Conservation (phyloP, 495 filamentous ascomycete species). For the Neurospora sp. region DNA sequence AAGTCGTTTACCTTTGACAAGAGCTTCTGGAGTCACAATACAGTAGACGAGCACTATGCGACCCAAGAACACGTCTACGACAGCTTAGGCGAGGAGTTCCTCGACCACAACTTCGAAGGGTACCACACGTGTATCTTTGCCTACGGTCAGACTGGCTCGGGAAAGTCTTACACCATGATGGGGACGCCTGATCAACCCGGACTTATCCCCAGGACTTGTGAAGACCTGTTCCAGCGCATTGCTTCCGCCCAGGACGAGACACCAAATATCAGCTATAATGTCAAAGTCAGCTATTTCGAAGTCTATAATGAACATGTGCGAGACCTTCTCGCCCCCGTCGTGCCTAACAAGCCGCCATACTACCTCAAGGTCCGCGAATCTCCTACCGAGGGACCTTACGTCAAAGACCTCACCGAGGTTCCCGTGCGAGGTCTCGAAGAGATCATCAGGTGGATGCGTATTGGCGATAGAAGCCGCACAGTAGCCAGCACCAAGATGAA, state of each 20-base stretch:
- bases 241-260: slow-evolving; percentile 61
- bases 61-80: slow-evolving; percentile 90
- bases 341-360: slow-evolving; percentile 60
- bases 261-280: slow-evolving; percentile 87
- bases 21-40: slow-evolving; percentile 90
- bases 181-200: slow-evolving; percentile 76
- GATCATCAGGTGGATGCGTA: slow-evolving; percentile 80
- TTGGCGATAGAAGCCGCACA: slow-evolving; percentile 79
- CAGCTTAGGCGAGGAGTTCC: slow-evolving; percentile 86
- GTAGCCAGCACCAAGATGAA: slow-evolving; percentile 99
- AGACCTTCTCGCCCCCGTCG: slow-evolving; percentile 75
- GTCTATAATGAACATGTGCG: slow-evolving; percentile 99
- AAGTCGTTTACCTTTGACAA: slow-evolving; percentile 94
- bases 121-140: slow-evolving; percentile 99
- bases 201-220: slow-evolving; percentile 92
- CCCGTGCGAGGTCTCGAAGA: slow-evolving; percentile 75
- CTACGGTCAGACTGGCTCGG: slow-evolving; percentile 95
- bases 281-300: slow-evolving; percentile 96
- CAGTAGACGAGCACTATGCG: slow-evolving; percentile 48
- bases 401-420: slow-evolving; percentile 90
- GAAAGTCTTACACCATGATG: slow-evolving; percentile 99
- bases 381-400: slow-evolving; percentile 90
- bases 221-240: slow-evolving; percentile 92
- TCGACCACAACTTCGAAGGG: slow-evolving; percentile 98
- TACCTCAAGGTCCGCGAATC: slow-evolving; percentile 98